Evolutionary conservation across 305 asterid genomes (phyloP).

Genomic region (Striga hermonthica): DNA sequence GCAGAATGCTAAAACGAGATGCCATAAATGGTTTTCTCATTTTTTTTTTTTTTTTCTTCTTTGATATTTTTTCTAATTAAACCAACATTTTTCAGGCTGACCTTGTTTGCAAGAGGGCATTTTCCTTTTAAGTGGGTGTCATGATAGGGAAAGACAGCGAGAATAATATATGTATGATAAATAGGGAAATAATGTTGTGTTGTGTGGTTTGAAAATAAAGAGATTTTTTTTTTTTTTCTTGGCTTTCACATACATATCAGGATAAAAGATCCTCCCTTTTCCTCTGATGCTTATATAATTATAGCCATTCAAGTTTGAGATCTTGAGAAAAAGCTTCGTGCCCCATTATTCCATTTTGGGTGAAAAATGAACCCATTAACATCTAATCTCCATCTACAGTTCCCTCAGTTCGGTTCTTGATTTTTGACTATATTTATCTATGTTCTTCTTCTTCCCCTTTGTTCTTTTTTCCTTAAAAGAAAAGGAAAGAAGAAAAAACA

Average conservation of each 20-base stretch:
- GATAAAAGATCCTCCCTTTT: slow-evolving; percentile 25
- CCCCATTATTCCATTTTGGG: slow-evolving; percentile 4
- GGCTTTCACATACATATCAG: slow-evolving; percentile 25
- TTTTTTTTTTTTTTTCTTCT: neutral
- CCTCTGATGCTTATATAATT: slow-evolving; percentile 10
- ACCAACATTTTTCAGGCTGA: neutral
- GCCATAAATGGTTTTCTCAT: neutral
- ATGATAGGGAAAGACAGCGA: slow-evolving; percentile 24
- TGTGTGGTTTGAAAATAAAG: slow-evolving; percentile 48
- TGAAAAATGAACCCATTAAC: neutral
- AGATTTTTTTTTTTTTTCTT: no score
- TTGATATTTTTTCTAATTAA: no score
- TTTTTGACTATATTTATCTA: neutral
- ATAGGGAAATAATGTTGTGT: slow-evolving; percentile 33
- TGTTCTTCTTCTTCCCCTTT: neutral
- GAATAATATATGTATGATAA: slow-evolving; percentile 25
- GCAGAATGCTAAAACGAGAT: slow-evolving; percentile 23
- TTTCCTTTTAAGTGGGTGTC: slow-evolving; percentile 27
- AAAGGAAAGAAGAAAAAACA: neutral
- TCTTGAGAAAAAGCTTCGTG: neutral
- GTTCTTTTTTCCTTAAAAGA: neutral
- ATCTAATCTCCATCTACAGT: neutral
- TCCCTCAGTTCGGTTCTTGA: neutral
- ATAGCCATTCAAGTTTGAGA: neutral
- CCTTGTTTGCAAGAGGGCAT: slow-evolving; percentile 7